Conservation (phyloP, 2,329 filamentous ascomycete species). For the Polytolypa hystricis region DNA sequence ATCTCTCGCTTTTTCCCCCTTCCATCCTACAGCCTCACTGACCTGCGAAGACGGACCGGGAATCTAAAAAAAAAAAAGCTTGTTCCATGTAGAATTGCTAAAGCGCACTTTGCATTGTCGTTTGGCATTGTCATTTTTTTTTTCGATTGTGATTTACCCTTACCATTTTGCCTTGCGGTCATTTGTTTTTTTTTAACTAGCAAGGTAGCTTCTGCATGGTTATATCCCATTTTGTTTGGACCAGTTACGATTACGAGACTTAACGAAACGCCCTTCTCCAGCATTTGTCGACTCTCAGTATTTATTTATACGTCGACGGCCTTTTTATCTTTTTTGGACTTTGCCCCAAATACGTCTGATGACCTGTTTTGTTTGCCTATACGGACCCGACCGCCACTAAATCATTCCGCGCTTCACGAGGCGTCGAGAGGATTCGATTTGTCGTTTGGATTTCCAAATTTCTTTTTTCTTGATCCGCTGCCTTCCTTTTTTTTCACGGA, state of each 20-base stretch:
- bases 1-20: too few relatives aligned
- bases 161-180: too few relatives aligned
- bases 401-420: too few relatives aligned
- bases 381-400: too few relatives aligned
- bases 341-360: background rate
- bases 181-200: too few relatives aligned
- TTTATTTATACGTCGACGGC: background rate
- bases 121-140: background rate
- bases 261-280: constrained; percentile 17
- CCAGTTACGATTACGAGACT: constrained; percentile 24
- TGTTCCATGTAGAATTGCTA: constrained; percentile 1
- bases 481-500: too few relatives aligned
- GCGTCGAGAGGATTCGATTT: too few relatives aligned
- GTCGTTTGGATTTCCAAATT: too few relatives aligned
- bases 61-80: background rate
- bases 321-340: background rate
- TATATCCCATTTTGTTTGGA: too few relatives aligned
- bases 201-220: too few relatives aligned
- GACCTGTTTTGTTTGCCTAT: background rate
- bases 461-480: too few relatives aligned
- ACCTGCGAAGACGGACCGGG: background rate
- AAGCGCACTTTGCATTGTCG: background rate
- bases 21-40: background rate
- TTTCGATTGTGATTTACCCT: background rate
- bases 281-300: constrained; percentile 1